These are phyloP conservation scores for Metrosideros polymorpha DNA, from an alignment of 441 rosid species.

Conservation along the genomic window DNA sequence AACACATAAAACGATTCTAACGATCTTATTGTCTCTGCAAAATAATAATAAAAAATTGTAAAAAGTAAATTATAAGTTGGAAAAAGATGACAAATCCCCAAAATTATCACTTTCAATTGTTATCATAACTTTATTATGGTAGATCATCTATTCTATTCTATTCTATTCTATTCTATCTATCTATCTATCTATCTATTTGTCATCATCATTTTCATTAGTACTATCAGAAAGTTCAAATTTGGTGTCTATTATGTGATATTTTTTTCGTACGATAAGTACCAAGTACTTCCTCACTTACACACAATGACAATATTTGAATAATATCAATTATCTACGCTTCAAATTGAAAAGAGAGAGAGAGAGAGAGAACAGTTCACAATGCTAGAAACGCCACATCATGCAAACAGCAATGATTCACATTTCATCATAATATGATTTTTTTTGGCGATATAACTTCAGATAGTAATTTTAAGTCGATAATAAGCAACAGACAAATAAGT, in stretches of 20 bases:
- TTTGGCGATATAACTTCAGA: not conserved
- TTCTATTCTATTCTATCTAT: not conserved
- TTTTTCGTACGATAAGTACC: not conserved
- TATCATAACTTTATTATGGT: not conserved
- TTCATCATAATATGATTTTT: not conserved
- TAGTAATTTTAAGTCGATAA: not conserved
- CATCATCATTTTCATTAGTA: not conserved
- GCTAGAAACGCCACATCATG: not conserved
- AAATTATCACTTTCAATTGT: not conserved
- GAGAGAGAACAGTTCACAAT: not conserved
- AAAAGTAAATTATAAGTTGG: not conserved
- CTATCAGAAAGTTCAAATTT: not conserved
- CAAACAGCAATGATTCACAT: not conserved
- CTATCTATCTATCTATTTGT: not conserved
- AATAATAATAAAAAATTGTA: not conserved
- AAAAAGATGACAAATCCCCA: not conserved
- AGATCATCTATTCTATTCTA: not conserved
- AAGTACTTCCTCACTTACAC: not conserved
- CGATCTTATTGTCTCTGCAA: not conserved
- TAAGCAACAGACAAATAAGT: not conserved
- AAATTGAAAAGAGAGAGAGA: not conserved
- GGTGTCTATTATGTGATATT: not conserved
- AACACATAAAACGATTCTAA: not conserved
- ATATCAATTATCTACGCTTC: not conserved
- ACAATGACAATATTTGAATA: not conserved